Base-by-base conservation (phyloP, 2,329 filamentous ascomycete genomes). In the Aphanoascus verrucosus region DNA sequence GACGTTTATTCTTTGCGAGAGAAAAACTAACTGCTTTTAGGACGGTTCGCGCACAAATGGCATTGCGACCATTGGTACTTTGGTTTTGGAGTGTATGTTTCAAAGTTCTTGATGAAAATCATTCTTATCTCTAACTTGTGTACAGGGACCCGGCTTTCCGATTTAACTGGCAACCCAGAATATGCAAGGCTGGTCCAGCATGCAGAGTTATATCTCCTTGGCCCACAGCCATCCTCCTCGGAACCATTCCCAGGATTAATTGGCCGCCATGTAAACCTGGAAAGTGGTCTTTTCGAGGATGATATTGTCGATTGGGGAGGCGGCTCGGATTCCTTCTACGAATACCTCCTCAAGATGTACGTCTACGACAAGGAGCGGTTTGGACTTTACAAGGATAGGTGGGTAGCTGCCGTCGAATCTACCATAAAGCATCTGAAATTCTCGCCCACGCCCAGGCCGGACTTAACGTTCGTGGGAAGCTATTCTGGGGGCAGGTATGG, bases 321-420 rank as follows among this genome's bases (percentile, higher is more conserved):
- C 49, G 84, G 85, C 5, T 79, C 78, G 31, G 88, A 94, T 67
- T 87, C 82, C 42, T 94, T 84, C 70, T 94, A 94, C 70, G 88
- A 94, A 69, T 94, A 94, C 63, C 78, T 94, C 32, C 84, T 94
- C 67, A 94, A 94, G 74, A 91, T 93, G 86, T 94, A 83, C 62
- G 69, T 91, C 52, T 94, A 94, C 66, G 84, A 91, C 63, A 75
- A 80, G 0, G 60, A 66, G 5, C 76, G 80, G 2, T 94, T 86
- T 62, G 68, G 63, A 1, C 57, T 67, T 2, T 88, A 91, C 70
- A 81, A 77, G 61, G 83, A 90, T 58, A 59, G 58, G 58, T 95
- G 88, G 88, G 71, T 87, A 41, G 64, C 75, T 0, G 88, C 88
- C 1, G 85, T 83, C 50, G 83, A 94, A 60, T 88, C 84, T 5